Percentiles rank a stretch among this genome's conserved stretches.
These are phyloP conservation scores for Aspergillus cavernicola DNA, from an alignment of 495 filamentous ascomycete species.

Conservation along the genomic window DNA sequence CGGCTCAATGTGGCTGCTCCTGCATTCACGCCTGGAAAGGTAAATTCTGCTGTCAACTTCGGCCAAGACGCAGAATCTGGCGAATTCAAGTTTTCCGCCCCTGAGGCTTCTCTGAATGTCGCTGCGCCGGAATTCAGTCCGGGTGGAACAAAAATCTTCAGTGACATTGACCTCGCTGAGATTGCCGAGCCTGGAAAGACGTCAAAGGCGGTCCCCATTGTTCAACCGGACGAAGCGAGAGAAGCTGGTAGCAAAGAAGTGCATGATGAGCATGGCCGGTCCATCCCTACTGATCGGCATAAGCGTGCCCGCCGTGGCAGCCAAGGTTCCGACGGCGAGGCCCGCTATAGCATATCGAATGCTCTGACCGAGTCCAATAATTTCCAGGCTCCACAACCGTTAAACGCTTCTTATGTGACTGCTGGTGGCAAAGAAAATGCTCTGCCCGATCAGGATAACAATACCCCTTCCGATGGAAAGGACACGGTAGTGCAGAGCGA, in stretches of 20 bases:
- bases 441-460: conserved; percentile 19
- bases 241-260: conserved; percentile 44
- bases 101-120: conserved; percentile 64
- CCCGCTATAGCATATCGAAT: conserved; percentile 63
- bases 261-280: conserved; percentile 33
- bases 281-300: conserved; percentile 50
- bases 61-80: conserved; percentile 29
- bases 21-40: conserved; percentile 62
- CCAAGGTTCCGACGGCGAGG: conserved; percentile 63
- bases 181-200: conserved; percentile 59
- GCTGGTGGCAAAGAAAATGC: conserved; percentile 49
- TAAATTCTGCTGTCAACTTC: conserved; percentile 11
- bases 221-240: conserved; percentile 56
- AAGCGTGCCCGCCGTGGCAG: conserved; percentile 65
- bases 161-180: conserved; percentile 65
- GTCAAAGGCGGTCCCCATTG: conserved; percentile 79
- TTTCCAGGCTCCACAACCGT: conserved; percentile 30
- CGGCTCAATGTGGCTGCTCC: conserved; percentile 65
- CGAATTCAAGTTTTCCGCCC: conserved; percentile 70
- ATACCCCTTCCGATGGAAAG: background rate
- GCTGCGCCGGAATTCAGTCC: conserved; percentile 80
- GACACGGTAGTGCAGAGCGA: conserved; percentile 13
- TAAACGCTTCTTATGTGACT: conserved; percentile 20
- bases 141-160: conserved; percentile 61
- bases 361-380: conserved; percentile 41